Percentiles rank a stretch among this genome's conserved stretches.
phyloP scores from a whole-genome alignment of 345 rosid genomes.

The Citrus cavaleriei region DNA sequence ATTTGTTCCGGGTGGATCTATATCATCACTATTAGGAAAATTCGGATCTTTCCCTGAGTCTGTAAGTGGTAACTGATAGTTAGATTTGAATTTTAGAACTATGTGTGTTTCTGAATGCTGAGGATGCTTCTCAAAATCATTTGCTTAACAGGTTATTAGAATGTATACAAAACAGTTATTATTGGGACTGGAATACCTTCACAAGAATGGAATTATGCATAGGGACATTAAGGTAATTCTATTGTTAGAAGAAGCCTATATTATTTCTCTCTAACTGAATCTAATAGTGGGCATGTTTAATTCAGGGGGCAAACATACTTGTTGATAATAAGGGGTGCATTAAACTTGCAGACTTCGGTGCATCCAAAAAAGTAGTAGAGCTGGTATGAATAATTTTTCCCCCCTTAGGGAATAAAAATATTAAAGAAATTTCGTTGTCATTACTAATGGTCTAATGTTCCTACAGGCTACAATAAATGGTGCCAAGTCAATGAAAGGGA shows the following conservation, averaged over 20 bases:
- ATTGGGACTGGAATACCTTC: conserved; percentile 74
- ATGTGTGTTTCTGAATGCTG: background rate
- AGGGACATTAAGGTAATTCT: conserved; percentile 74
- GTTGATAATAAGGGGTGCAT: conserved; percentile 92
- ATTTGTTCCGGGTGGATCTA: conserved; percentile 87
- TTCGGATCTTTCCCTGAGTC: conserved; percentile 85
- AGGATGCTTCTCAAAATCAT: conserved; percentile 3
- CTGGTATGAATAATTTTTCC: conserved; percentile 27
- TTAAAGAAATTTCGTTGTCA: background rate
- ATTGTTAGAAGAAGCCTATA: background rate
- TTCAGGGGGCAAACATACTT: conserved; percentile 85
- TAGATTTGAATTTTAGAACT: conserved; percentile 6
- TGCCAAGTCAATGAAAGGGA: conserved; percentile 93
- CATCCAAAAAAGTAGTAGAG: conserved; percentile 87
- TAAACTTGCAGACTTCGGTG: conserved; percentile 90
- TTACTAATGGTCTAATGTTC: conserved; percentile 14
- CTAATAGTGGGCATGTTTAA: conserved; percentile 11
- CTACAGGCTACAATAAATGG: conserved; percentile 76
- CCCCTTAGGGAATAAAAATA: background rate
- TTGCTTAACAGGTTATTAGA: conserved; percentile 53
- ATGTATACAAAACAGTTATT: conserved; percentile 69
- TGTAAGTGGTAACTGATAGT: conserved; percentile 35
- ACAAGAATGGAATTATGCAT: conserved; percentile 79
- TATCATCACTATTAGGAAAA: conserved; percentile 74
- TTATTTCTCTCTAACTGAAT: background rate